Percentiles rank a stretch among this genome's conserved stretches.
These are phyloP conservation scores for Phyllosticta citrichinensis DNA, from an alignment of 2,329 filamentous ascomycete genomes.

Conservation along the genomic window DNA sequence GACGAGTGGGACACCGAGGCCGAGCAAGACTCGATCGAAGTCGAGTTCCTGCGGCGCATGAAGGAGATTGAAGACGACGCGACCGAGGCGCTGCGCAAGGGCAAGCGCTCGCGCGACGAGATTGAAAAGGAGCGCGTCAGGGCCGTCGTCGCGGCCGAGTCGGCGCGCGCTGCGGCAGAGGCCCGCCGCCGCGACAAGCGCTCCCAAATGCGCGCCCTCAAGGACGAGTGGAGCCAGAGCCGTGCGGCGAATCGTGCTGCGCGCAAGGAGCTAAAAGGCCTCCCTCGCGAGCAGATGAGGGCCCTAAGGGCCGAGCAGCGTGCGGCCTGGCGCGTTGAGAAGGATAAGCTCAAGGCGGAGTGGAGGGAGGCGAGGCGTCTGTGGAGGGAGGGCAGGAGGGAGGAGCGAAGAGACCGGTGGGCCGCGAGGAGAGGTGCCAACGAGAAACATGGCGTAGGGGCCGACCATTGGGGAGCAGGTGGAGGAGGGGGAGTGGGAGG, in stretches of 20 bases:
- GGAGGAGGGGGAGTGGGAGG: background rate
- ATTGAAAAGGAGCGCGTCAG: slow-evolving; percentile 18
- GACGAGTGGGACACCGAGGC: background rate
- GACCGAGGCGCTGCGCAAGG: slow-evolving; percentile 14
- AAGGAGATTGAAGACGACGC: slow-evolving; percentile 17
- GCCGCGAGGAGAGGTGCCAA: background rate
- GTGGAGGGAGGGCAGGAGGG: background rate
- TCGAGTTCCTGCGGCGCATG: slow-evolving; percentile 3
- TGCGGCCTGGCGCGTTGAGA: slow-evolving; percentile 10
- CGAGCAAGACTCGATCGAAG: slow-evolving; percentile 4
- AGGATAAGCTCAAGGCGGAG: slow-evolving; percentile 13
- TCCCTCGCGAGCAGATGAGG: slow-evolving; percentile 15
- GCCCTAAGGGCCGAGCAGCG: slow-evolving; percentile 10
- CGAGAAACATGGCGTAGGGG: background rate
- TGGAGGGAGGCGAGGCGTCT: slow-evolving; percentile 3
- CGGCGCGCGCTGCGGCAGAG: background rate
- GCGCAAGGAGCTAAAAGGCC: slow-evolving; percentile 13
- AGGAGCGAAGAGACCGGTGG: background rate
- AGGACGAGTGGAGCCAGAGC: slow-evolving; percentile 18
- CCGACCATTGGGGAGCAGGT: background rate
- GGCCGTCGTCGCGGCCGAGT: slow-evolving; percentile 18
- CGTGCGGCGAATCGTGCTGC: slow-evolving; percentile 15
- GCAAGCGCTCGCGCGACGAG: slow-evolving; percentile 17
- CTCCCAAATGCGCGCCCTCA: slow-evolving; percentile 3
- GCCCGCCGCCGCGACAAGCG: background rate